These are phyloP conservation scores for Colletotrichum australisinense DNA, from an alignment of 2,329 filamentous ascomycete genomes.

Conservation along the genomic window DNA sequence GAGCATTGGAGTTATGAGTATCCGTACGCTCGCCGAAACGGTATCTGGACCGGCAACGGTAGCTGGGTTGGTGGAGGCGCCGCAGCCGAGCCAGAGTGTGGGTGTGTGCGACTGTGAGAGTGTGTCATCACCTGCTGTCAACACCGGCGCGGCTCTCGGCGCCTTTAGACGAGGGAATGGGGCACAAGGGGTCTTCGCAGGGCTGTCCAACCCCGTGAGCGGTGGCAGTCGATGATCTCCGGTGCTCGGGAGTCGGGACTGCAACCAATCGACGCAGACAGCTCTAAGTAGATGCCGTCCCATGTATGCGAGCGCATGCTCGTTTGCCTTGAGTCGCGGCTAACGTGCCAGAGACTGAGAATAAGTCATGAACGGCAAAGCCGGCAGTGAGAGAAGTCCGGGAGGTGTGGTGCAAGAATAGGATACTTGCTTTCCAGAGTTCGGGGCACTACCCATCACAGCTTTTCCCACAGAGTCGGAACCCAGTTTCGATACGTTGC, in stretches of 20 bases:
- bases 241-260: not conserved
- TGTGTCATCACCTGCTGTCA: conserved; percentile 19
- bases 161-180: not conserved
- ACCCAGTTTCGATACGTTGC: not conserved
- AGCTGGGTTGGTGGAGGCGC: not conserved
- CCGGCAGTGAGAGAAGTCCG: not conserved
- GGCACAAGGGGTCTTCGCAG: not conserved
- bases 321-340: not conserved
- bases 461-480: not conserved
- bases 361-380: not conserved
- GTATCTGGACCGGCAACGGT: not conserved
- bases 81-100: not conserved
- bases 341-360: not conserved
- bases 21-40: not conserved
- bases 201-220: not conserved
- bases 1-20: not conserved
- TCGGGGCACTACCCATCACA: not conserved
- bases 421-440: not conserved
- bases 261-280: not conserved
- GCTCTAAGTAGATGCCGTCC: not conserved
- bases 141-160: conserved; percentile 22
- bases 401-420: not conserved
- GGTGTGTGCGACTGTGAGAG: not conserved
- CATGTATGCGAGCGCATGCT: not conserved
- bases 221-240: not conserved